A percentile compares a stretch with the other conserved stretches of the same genome.
Conservation (phyloP, 108 stramenopile genomes). For the Nitzschia sp. region DNA sequence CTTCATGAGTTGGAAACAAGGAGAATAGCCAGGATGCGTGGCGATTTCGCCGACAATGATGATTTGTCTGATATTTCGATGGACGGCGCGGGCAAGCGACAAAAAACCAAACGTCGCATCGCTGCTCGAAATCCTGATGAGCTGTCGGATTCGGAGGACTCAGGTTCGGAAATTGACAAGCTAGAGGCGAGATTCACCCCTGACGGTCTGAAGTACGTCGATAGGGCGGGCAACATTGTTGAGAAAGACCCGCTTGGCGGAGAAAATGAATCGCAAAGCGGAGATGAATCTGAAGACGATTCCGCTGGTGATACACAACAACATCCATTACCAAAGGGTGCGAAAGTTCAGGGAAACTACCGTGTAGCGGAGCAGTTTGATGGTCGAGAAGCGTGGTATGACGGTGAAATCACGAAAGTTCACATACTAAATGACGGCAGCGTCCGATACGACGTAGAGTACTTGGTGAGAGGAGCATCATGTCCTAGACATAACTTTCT, state of each 20-base stretch:
- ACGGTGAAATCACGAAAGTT: conserved; percentile 60
- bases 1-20: conserved; percentile 89
- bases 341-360: conserved; percentile 78
- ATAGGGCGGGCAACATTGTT: conserved; percentile 71
- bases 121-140: conserved; percentile 54
- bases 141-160: conserved; percentile 66
- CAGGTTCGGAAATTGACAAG: conserved; percentile 45
- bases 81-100: conserved; percentile 25
- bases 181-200: conserved; percentile 70
- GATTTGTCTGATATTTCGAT: conserved; percentile 84
- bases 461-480: no score
- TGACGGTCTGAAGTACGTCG: conserved; percentile 80
- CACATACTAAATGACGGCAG: conserved; percentile 43
- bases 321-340: conserved; percentile 51
- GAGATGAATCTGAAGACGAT: conserved; percentile 33
- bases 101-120: conserved; percentile 13
- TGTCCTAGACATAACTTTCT: no score
- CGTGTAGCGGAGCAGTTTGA: conserved; percentile 78
- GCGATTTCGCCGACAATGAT: conserved; percentile 86
- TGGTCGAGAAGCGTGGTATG: conserved; percentile 70
- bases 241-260: conserved; percentile 57
- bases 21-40: conserved; percentile 90
- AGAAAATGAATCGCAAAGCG: neutral
- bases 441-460: conserved; percentile 70
- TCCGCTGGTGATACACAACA: conserved; percentile 14